These are phyloP conservation scores for Sungouiella thailandica DNA, from an alignment of 805 yeast species.

Conservation along the genomic window DNA sequence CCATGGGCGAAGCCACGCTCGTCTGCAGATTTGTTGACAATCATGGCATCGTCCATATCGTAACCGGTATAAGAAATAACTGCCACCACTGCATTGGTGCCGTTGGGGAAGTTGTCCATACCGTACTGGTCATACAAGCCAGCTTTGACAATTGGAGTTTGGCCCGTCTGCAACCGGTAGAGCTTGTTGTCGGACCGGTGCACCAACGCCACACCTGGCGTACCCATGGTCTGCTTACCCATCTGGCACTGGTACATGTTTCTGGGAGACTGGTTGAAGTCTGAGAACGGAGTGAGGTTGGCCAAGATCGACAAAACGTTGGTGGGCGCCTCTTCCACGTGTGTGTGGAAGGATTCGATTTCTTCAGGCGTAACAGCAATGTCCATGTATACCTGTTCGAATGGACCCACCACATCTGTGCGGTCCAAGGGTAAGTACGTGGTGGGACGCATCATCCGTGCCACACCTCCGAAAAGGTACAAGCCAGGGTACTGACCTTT, in stretches of 20 bases:
- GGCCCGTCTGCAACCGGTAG: conserved; percentile 90
- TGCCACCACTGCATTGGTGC: conserved; percentile 97
- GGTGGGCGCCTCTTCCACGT: conserved; percentile 93
- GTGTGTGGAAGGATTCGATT: conserved; percentile 80
- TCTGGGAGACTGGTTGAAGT: conserved; percentile 98
- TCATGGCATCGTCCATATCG: conserved; percentile 99
- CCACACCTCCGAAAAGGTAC: conserved; percentile 82
- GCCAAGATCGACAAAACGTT: conserved; percentile 92
- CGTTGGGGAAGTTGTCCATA: conserved; percentile 97
- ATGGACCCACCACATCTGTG: conserved; percentile 89
- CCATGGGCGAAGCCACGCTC: conserved; percentile 98
- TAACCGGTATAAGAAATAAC: conserved; percentile 98
- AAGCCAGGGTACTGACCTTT: conserved; percentile 98
- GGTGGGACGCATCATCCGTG: conserved; percentile 96
- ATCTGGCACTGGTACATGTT: conserved; percentile 99
- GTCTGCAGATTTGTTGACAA: conserved; percentile 92
- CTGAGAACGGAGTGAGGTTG: conserved; percentile 95
- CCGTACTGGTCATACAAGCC: conserved; percentile 92
- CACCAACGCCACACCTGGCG: conserved; percentile 92
- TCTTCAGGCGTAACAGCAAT: conserved; percentile 93
- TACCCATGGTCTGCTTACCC: conserved; percentile 99
- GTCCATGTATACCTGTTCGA: conserved; percentile 96
- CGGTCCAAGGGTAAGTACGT: conserved; percentile 82
- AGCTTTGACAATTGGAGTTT: conserved; percentile 95
- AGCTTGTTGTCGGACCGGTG: conserved; percentile 94